Conservation (phyloP, 2,329 filamentous ascomycete genomes). For the Cordyceps farinosa region DNA sequence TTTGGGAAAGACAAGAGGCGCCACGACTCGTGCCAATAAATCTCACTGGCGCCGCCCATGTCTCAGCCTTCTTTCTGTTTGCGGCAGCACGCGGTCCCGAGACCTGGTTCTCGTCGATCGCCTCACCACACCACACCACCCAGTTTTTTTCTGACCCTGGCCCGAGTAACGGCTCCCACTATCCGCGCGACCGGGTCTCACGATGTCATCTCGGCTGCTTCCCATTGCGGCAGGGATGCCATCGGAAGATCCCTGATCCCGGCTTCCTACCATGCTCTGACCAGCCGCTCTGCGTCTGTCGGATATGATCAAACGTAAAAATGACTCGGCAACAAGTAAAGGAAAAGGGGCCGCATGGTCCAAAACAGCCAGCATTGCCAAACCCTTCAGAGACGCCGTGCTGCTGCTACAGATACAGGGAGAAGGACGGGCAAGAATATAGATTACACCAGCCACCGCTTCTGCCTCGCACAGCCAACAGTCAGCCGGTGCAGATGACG, state of each 20-base stretch:
- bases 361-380: too few relatives aligned
- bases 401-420: too few relatives aligned
- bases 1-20: neutral
- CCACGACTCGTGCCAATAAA: slow-evolving; percentile 6
- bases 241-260: neutral
- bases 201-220: neutral
- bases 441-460: too few relatives aligned
- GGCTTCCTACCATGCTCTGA: neutral
- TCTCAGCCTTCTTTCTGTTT: neutral
- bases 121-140: neutral
- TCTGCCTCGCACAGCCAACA: neutral
- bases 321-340: neutral
- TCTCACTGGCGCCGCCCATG: neutral
- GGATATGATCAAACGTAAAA: neutral
- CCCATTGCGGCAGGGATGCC: neutral
- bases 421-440: too few relatives aligned
- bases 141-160: neutral
- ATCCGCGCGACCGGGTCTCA: neutral
- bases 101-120: slow-evolving; percentile 1
- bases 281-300: neutral
- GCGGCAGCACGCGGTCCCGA: slow-evolving; percentile 3
- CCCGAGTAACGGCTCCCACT: neutral
- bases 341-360: too few relatives aligned
- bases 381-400: too few relatives aligned
- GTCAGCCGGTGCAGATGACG: neutral